Evolutionary conservation across 768 basidiomycete genomes (phyloP).

Genomic region (Erythrobasidium yunnanense): DNA sequence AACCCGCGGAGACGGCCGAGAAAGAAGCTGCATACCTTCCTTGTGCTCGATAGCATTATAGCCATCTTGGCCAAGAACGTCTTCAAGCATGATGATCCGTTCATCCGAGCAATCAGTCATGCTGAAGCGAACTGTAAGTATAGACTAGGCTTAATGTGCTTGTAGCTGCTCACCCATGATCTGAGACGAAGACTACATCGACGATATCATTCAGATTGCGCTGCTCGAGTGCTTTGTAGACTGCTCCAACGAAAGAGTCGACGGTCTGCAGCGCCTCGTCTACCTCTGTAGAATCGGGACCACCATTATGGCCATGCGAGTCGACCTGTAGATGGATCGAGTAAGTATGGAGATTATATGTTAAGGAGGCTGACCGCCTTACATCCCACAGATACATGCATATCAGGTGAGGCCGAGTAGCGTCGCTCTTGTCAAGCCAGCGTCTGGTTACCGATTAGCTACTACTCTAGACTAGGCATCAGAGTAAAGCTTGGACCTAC

Average conservation of each 20-base stretch:
- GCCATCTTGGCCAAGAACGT: constrained; percentile 60
- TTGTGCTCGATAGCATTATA: constrained; percentile 55
- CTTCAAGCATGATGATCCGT: constrained; percentile 66
- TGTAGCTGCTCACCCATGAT: too few species aligned
- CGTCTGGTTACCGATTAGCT: constrained; percentile 24
- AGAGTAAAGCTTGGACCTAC: constrained; percentile 55
- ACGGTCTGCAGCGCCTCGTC: constrained; percentile 58
- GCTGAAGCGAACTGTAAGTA: too few species aligned
- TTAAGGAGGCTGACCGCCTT: neutral
- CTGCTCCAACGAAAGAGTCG: constrained; percentile 61
- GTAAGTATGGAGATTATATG: too few species aligned
- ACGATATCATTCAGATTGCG: constrained; percentile 73
- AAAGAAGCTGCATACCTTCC: too few species aligned
- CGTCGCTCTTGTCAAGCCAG: constrained; percentile 49
- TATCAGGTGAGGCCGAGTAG: constrained; percentile 32
- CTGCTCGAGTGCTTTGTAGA: constrained; percentile 53
- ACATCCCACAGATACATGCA: constrained; percentile 31
- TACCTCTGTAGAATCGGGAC: constrained; percentile 28
- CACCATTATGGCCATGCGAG: constrained; percentile 26
- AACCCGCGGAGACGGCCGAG: too few species aligned
- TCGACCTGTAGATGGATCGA: constrained; percentile 27
- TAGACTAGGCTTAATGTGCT: too few species aligned
- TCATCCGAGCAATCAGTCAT: constrained; percentile 60
- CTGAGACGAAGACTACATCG: constrained; percentile 68
- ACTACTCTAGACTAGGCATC: constrained; percentile 21